Percentiles rank a stretch among this genome's conserved stretches.
These are phyloP conservation scores for Termitomyces sp. DNA, from an alignment of 768 basidiomycete genomes.

Conservation along the genomic window DNA sequence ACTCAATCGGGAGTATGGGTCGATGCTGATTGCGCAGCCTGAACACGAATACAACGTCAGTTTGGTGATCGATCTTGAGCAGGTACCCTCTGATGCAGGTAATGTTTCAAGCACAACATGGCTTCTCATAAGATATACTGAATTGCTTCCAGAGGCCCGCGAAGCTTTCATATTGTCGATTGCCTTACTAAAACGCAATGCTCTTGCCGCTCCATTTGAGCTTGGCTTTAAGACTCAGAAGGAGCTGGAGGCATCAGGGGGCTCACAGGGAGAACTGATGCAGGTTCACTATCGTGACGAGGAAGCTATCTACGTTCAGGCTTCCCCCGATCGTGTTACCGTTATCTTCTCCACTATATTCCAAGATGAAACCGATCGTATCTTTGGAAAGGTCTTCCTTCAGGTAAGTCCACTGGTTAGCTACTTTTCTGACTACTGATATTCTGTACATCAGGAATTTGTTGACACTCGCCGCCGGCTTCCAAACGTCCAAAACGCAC, in stretches of 20 bases:
- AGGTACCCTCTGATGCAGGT: slow-evolving; percentile 80
- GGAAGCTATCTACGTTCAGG: slow-evolving; percentile 94
- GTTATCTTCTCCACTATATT: slow-evolving; percentile 98
- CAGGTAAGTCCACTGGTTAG: slow-evolving; percentile 51
- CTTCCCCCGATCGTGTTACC: slow-evolving; percentile 91
- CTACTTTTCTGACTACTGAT: not conserved
- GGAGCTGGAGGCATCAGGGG: slow-evolving; percentile 67
- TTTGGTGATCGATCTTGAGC: slow-evolving; percentile 82
- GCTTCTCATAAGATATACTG: slow-evolving; percentile 4
- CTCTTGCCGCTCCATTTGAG: slow-evolving; percentile 93
- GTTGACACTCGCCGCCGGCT: slow-evolving; percentile 94
- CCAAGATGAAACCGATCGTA: slow-evolving; percentile 94
- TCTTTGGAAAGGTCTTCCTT: slow-evolving; percentile 96
- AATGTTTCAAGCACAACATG: slow-evolving; percentile 14
- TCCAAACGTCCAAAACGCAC: slow-evolving; percentile 91
- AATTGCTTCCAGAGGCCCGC: slow-evolving; percentile 55
- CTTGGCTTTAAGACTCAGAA: slow-evolving; percentile 80
- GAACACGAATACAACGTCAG: slow-evolving; percentile 91
- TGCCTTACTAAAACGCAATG: slow-evolving; percentile 86
- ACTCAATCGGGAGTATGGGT: slow-evolving; percentile 78
- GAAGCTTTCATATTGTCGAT: slow-evolving; percentile 76
- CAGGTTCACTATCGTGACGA: slow-evolving; percentile 92
- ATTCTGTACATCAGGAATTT: slow-evolving; percentile 67
- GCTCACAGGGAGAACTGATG: slow-evolving; percentile 79
- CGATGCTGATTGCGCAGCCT: slow-evolving; percentile 54